Evolutionary conservation across 208 protist genomes (phyloP), one percentile per base, ranked within the genome.

Genomic region (Crithidia brevicula): DNA sequence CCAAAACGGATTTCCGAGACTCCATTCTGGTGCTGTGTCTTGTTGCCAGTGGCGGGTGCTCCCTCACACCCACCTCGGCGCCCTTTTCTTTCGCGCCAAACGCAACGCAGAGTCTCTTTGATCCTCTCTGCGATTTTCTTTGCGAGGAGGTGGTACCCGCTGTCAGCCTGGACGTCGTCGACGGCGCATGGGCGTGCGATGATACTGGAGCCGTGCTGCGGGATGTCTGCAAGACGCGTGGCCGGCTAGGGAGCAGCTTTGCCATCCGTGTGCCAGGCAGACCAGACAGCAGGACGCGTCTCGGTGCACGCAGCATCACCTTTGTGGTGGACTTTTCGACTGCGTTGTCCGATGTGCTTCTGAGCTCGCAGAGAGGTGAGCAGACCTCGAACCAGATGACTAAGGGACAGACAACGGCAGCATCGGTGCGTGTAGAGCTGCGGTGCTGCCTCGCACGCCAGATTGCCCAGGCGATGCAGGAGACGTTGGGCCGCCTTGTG

Each of bases 401-500:
- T n/a, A n/a, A n/a, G n/a, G n/a, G n/a, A n/a, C n/a, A n/a, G n/a
- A n/a, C n/a, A n/a, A n/a, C n/a, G n/a, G n/a, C n/a, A n/a, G n/a
- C n/a, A n/a, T n/a, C n/a, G n/a, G n/a, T n/a, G n/a, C n/a, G n/a
- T n/a, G n/a, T n/a, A n/a, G n/a, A n/a, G n/a, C 46, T 4, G 33
- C 38, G 30, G 18, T 0, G 30, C 18, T 13, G 33, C n/a, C 16
- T 64, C 5, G 27, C 38, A 22, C 36, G 47, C n/a, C 78, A 88
- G 46, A n/a, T 93, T 0, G 81, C 79, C n/a, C 45, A 23, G 5
- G 69, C 72, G 0, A 59, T 86, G 13, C 59, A 80, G 38, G 66
- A 64, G 3, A 71, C 83, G 11, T 56, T 93, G 11, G 73, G 58
- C 13, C 77, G 60, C 2, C 69, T 91, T 18, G 85, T 72, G 2